Base-by-base conservation (phyloP, 345 rosid genomes). In the Zanthoxylum bungeanum region DNA sequence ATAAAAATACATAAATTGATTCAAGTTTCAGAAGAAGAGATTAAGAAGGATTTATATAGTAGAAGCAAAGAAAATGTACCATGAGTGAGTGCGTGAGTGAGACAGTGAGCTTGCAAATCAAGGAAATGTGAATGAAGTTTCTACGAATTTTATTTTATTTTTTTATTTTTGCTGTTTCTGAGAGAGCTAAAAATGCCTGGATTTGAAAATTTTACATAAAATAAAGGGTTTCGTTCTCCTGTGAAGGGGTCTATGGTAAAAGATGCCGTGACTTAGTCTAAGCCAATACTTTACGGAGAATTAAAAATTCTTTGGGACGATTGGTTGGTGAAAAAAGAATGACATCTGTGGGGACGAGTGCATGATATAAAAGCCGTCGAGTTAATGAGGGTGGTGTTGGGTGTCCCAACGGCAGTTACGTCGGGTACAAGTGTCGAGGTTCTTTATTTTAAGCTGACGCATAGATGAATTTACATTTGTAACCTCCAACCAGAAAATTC, bases 41-140 rank as follows among this genome's bases (percentile, higher is more conserved):
- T n/a, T 7, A 27, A 52, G 75, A 60, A 68, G 44, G 70, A 22
- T 21, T 73, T 28, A 60, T 47, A 47, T 49, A 37, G 71, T 16
- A 49, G 25, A 55, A 52, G 28, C 12, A 58, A 42, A 52, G 28
- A 68, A 55, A 49, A 64, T 31, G 52, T 70, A 83, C 87, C 83
- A 71, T 71, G 77, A 67, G 78, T 64, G 76, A n/a, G 79, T 31
- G 21, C 66, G 66, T 57, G 56, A 65, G 69, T 7, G 60, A 60
- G 73, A 22, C 17, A 64, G 24, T 66, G 84, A 53, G 80, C 81
- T 81, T 80, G 70, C 36, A 78, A 78, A 80, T 61, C 75, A 78
- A 78, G 86, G 60, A 73, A 74, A 60, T 55, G 69, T 17, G 71
- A 67, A 60, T 71, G 67, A 65, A 71, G 75, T 57, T 58, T 21